Conservation (phyloP, 768 basidiomycete genomes). For the Suillus americanus region DNA sequence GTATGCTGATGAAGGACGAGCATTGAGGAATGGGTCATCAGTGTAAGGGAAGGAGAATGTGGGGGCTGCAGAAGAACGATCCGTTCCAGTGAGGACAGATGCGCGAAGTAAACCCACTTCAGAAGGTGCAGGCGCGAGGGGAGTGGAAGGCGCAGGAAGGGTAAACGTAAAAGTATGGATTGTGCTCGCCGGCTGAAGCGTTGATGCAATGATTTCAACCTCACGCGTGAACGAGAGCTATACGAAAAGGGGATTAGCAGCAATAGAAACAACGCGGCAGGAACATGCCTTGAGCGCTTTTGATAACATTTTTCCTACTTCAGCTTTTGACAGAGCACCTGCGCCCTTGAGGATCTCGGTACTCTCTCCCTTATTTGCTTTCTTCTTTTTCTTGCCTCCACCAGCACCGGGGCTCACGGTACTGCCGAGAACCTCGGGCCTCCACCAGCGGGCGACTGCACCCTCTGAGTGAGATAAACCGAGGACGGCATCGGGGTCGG, state of each 20-base stretch:
- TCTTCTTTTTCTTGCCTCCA: constrained; percentile 71
- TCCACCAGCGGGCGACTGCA: constrained; percentile 87
- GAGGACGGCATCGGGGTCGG: constrained; percentile 79
- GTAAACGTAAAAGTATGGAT: constrained; percentile 91
- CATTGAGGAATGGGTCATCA: constrained; percentile 67
- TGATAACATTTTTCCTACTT: constrained; percentile 87
- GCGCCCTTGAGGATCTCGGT: constrained; percentile 67
- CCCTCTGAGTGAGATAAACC: constrained; percentile 83
- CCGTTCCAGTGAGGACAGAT: constrained; percentile 66
- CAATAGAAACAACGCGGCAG: too few relatives aligned
- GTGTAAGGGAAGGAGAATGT: constrained; percentile 74
- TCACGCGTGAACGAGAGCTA: constrained; percentile 91
- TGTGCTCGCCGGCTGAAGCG: constrained; percentile 89
- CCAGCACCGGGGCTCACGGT: constrained; percentile 84
- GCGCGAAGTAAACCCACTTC: constrained; percentile 62
- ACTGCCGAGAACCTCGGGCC: constrained; percentile 87
- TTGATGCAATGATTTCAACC: constrained; percentile 93
- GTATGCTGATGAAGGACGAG: constrained; percentile 76
- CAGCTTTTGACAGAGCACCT: constrained; percentile 80
- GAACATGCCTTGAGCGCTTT: constrained; percentile 80
- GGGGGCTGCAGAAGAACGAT: constrained; percentile 61
- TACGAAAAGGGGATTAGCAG: constrained; percentile 3
- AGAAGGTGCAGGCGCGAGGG: constrained; percentile 70
- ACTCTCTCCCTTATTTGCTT: constrained; percentile 56
- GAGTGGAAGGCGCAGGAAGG: constrained; percentile 73